Conservation (phyloP, 129 eudicot genomes). For the Flaveria brownii region DNA sequence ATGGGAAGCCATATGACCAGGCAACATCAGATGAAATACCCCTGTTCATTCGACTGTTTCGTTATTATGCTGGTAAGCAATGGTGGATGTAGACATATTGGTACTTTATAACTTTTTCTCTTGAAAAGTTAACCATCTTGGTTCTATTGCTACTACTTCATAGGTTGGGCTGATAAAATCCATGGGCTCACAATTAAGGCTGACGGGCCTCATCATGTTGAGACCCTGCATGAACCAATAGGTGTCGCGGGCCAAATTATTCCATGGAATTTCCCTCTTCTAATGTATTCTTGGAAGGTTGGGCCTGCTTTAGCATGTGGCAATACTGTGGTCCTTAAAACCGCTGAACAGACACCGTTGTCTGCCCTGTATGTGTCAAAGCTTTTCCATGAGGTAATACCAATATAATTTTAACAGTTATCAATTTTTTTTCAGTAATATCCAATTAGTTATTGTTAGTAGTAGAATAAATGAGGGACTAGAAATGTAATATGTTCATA, state of each 20-base stretch:
- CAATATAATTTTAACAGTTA: neutral
- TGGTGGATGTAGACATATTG: neutral
- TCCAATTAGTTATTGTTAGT: too few relatives aligned
- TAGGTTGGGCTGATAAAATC: slow-evolving; percentile 90
- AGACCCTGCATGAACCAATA: slow-evolving; percentile 70
- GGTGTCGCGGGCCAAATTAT: slow-evolving; percentile 84
- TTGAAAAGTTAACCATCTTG: slow-evolving; percentile 7
- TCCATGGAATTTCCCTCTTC: slow-evolving; percentile 86
- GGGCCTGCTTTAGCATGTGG: slow-evolving; percentile 89
- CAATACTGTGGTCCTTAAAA: slow-evolving; percentile 69
- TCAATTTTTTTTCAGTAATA: neutral
- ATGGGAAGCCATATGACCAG: slow-evolving; percentile 80
- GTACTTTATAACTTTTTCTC: too few relatives aligned
- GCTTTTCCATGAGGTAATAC: slow-evolving; percentile 66
- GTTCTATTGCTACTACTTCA: slow-evolving; percentile 10
- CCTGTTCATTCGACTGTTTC: slow-evolving; percentile 57
- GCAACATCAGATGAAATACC: slow-evolving; percentile 69
- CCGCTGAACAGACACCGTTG: slow-evolving; percentile 84
- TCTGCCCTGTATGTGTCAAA: slow-evolving; percentile 69
- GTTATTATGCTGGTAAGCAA: slow-evolving; percentile 78
- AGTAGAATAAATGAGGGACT: too few relatives aligned
- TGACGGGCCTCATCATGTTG: slow-evolving; percentile 69
- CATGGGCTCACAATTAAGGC: slow-evolving; percentile 77
- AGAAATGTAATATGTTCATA: too few relatives aligned
- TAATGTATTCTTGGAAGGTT: slow-evolving; percentile 78